Evolutionary conservation across 1,284 basidiomycete genomes (phyloP), one percentile per base, ranked within the genome.

Genomic region (Coriolopsis trogii): DNA sequence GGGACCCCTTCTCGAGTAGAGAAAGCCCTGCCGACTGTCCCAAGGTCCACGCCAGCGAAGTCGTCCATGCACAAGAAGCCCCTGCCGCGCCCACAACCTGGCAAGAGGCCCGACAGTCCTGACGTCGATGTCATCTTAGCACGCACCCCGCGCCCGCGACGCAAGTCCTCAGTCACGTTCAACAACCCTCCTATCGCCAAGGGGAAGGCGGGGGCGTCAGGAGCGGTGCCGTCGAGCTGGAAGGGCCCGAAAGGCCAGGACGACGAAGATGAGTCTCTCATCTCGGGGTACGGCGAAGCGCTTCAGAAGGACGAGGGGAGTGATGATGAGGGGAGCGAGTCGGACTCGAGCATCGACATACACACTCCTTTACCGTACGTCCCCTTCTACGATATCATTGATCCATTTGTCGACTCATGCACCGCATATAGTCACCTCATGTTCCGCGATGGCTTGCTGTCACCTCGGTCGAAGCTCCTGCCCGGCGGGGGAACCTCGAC

Each of bases 351-450:
- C 65, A 68, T 91, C 46, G 89, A 91, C 70, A 64, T 91, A 28
- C 85, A 89, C 60, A 91, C 89, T 1, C 87, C 89, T 0, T 65
- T 91, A 7, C 87, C 89, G 86, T 89, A 62, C 70, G 88, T 83
- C 8, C 52, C 33, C 49, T 26, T 24, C 46, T 48, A 33, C 33
- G 13, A 6, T 25, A 6, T 34, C 25, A 26, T 34, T 9, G 7
- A 23, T 12, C 31, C 30, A 18, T n/a, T 31, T 20, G 3, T 12
- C n/a, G 36, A 33, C 7, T 36, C 46, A 21, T 30, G 20, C 6
- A 1, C 7, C n/a, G 15, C 12, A 13, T 1, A 6, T 45, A 90
- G 87, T 3, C 81, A 87, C 60, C 69, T 91, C 24, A 87, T 91
- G 83, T 72, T 91, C 37, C 79, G 82, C 12, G 81, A 89, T 53